Conservation (phyloP, 176 grass and related monocot genomes). For the Oryza longistaminata region DNA sequence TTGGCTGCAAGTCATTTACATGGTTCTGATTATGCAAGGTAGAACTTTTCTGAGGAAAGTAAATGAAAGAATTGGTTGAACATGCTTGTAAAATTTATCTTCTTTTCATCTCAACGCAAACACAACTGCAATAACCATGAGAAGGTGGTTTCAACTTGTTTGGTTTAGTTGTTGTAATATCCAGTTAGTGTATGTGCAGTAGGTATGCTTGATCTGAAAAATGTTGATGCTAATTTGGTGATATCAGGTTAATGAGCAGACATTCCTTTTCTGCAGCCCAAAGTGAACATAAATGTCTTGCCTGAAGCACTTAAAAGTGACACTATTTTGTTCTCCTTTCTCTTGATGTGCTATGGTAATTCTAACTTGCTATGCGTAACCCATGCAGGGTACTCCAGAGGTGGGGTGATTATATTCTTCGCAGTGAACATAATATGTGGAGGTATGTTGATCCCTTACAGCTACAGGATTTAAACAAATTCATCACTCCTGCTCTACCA, state of each 20-base stretch:
- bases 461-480: background rate
- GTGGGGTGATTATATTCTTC: conserved; percentile 93
- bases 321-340: conserved; percentile 2
- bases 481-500: conserved; percentile 3
- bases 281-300: background rate
- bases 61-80: background rate
- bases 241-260: background rate
- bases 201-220: conserved; percentile 6
- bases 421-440: conserved; percentile 93
- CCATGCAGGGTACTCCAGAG: conserved; percentile 76
- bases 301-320: background rate
- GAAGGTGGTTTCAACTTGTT: conserved; percentile 12
- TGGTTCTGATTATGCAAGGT: conserved; percentile 99
- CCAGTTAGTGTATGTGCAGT: background rate
- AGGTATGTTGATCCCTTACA: conserved; percentile 56
- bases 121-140: background rate
- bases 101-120: conserved; percentile 9
- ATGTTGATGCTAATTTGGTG: background rate
- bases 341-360: background rate
- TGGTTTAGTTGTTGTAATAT: conserved; percentile 23
- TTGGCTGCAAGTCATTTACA: conserved; percentile 93
- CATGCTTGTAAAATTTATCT: conserved; percentile 12
- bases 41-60: conserved; percentile 10
- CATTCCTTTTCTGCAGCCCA: conserved; percentile 10
- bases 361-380: background rate